A percentile compares a stretch with the other conserved stretches of the same genome.
Evolutionary conservation across 371 early-diverging fungal genomes (phyloP).

Genomic region (Apophysomyces elegans): DNA sequence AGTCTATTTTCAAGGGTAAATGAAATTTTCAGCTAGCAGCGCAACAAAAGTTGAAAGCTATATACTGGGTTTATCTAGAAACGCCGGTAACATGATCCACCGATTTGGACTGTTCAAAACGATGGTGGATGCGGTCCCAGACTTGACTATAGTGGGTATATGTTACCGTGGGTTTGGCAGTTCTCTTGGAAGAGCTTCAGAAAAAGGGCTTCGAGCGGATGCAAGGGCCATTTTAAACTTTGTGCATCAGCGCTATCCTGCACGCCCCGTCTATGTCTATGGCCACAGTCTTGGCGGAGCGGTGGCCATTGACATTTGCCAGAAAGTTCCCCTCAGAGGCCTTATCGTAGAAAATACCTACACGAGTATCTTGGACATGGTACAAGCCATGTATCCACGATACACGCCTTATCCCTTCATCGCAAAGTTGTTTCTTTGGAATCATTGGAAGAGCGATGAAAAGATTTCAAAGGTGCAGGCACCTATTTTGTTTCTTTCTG

Average conservation of each 20-base stretch:
- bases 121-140: conserved; percentile 17
- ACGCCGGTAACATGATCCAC: conserved; percentile 52
- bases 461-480: conserved; percentile 17
- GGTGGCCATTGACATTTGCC: conserved; percentile 32
- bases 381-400: conserved; percentile 39
- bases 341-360: conserved; percentile 53
- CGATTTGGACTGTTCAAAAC: conserved; percentile 39
- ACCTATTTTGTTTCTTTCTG: conserved; percentile 43
- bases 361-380: conserved; percentile 45
- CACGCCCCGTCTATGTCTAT: conserved; percentile 32
- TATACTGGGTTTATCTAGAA: conserved; percentile 22
- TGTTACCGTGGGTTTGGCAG: conserved; percentile 51
- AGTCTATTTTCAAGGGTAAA: conserved; percentile 45
- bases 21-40: neutral
- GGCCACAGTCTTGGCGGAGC: conserved; percentile 51
- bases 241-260: conserved; percentile 18
- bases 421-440: conserved; percentile 40
- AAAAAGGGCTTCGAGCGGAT: conserved; percentile 38
- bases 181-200: conserved; percentile 37
- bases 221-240: conserved; percentile 30
- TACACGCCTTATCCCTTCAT: conserved; percentile 49
- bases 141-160: conserved; percentile 33
- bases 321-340: conserved; percentile 20
- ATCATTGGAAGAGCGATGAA: conserved; percentile 40
- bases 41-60: neutral